These are phyloP conservation scores for Breynia disticha DNA, from an alignment of 441 rosid genomes.

Conservation along the genomic window DNA sequence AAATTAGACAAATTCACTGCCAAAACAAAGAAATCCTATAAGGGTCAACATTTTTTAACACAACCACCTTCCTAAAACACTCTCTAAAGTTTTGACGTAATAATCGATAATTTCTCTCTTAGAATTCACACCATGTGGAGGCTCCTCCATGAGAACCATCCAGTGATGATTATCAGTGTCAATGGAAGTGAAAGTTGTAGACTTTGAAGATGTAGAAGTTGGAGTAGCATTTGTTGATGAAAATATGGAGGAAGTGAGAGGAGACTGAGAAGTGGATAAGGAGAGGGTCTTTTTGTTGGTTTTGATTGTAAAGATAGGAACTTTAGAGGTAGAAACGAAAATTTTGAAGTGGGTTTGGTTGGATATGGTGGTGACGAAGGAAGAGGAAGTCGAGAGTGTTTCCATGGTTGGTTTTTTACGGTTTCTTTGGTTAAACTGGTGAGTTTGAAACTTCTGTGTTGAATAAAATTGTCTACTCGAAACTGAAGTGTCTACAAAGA, in stretches of 20 bases:
- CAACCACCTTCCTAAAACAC: constrained; percentile 50
- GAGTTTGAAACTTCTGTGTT: too few species aligned
- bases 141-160: constrained; percentile 57
- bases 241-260: constrained; percentile 13
- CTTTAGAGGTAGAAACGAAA: constrained; percentile 9
- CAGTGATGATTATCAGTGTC: constrained; percentile 26
- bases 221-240: constrained; percentile 13
- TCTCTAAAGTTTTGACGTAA: constrained; percentile 40
- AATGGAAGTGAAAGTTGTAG: constrained; percentile 14
- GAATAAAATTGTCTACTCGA: too few species aligned
- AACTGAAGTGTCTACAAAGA: too few species aligned
- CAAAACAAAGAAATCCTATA: not conserved
- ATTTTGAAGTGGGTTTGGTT: constrained; percentile 10
- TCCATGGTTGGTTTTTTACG: constrained; percentile 24
- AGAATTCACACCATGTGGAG: constrained; percentile 36
- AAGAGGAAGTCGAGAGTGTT: constrained; percentile 16
- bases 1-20: constrained; percentile 5
- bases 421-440: not conserved
- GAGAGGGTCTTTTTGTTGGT: constrained; percentile 4
- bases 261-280: constrained; percentile 10
- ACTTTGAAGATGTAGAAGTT: constrained; percentile 11
- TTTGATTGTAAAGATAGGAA: constrained; percentile 6
- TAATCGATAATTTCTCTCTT: constrained; percentile 47
- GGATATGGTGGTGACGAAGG: constrained; percentile 7
- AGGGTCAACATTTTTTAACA: not conserved